A percentile compares a stretch with the other conserved stretches of the same genome.
These are phyloP conservation scores for Voacanga thouarsii DNA, from an alignment of 257 asterid species.

Conservation along the genomic window DNA sequence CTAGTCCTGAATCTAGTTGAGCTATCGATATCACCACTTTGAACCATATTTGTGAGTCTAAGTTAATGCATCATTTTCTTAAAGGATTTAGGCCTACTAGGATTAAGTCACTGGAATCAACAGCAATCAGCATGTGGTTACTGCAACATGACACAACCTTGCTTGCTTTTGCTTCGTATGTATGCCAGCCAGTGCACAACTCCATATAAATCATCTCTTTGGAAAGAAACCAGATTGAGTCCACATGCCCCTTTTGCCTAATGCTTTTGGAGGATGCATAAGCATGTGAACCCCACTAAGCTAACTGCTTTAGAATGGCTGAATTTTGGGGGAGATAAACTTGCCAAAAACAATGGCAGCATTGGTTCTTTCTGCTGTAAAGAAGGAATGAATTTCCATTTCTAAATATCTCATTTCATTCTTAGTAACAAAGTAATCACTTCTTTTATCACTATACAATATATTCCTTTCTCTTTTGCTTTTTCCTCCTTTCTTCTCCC, in stretches of 20 bases:
- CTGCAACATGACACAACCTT: conserved; percentile 12
- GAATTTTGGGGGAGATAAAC: not conserved
- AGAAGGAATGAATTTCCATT: not conserved
- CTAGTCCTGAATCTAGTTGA: not conserved
- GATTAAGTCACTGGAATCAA: not conserved
- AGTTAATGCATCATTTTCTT: not conserved
- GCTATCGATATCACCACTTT: too few relatives aligned
- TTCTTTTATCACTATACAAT: conserved; percentile 28
- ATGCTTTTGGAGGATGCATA: conserved; percentile 8
- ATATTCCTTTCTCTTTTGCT: conserved; percentile 47
- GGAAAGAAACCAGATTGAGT: not conserved
- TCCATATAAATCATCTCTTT: conserved; percentile 1
- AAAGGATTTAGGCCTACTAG: not conserved
- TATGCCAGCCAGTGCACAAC: not conserved
- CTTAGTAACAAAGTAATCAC: conserved; percentile 75
- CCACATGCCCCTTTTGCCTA: conserved; percentile 8
- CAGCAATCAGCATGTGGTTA: conserved; percentile 9
- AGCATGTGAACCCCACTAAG: conserved; percentile 10
- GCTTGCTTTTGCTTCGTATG: conserved; percentile 14
- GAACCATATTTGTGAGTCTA: too few relatives aligned
- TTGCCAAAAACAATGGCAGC: conserved; percentile 9
- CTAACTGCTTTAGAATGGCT: not conserved
- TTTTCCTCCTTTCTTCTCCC: conserved; percentile 24
- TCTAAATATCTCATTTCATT: conserved; percentile 5
- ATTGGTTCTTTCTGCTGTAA: conserved; percentile 8